Base-by-base conservation (phyloP, 1,284 basidiomycete genomes). In the Puccinia triticina region DNA sequence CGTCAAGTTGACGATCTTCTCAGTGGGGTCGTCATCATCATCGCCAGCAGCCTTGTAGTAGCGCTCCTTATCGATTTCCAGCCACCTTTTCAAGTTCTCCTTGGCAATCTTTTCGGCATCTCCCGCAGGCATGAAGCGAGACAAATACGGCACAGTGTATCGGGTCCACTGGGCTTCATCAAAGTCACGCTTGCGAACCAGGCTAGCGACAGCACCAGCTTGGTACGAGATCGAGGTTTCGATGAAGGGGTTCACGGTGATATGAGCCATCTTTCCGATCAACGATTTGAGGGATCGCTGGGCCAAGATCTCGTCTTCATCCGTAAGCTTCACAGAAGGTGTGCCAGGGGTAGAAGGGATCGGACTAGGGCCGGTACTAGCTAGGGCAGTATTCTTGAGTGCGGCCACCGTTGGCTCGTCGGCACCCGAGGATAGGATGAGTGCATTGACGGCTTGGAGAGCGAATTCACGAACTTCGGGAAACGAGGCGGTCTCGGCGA, bases 391-490 rank as follows among this genome's bases (percentile, higher is more conserved):
- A 21, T 82, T 84, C 34, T 84, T 83, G 34, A 85, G 81, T 81
- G 85, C 84, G 77, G 85, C 85, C 64, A 84, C 80, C 26, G 85
- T 85, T 5, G 83, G 83, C 43, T 84, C 83, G 48, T 85, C 83
- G 40, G 86, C 86, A 57, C 85, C 86, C 46, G 84, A 81, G 14
- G 81, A 77, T 37, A 82, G 48, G 26, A 69, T 82, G 40, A 82
- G 74, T 5, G 81, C 43, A 29, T 82, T 82, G 74, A 82, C 74
- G n/a, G 81, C 81, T 40, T 82, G 81, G 85, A 93, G 92, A 79
- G 91, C 95, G 86, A 97, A 98, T 11, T 94, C 94, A 83, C 95
- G 93, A 84, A 96, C 94, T 89, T 99, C 96, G 83, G 96, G 96
- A 90, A 99, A 99, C 61, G 95, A 94, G 77, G 96, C 96, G 29